Conservation (phyloP, 176 grass and related monocot species). For the Rhipidocladum racemiflorum region DNA sequence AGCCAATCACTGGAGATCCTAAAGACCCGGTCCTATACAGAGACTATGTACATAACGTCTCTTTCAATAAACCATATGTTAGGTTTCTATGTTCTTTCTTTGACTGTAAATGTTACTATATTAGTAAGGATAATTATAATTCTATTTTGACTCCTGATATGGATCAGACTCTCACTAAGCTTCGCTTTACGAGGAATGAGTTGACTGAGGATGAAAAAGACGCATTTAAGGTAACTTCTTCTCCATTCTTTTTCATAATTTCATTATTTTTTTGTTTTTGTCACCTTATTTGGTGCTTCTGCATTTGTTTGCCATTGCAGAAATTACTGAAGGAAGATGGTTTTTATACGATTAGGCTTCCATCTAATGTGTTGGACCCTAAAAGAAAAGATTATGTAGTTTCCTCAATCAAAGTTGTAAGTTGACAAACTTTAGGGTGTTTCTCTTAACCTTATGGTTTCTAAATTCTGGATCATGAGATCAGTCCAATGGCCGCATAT, state of each 20-base stretch:
- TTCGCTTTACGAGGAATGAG: constrained; percentile 78
- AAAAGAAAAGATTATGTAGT: constrained; percentile 60
- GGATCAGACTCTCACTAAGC: constrained; percentile 83
- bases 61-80: constrained; percentile 7
- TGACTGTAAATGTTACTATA: not conserved
- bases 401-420: constrained; percentile 92
- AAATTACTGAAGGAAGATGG: constrained; percentile 77
- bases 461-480: not conserved
- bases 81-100: not conserved
- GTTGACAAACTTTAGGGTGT: constrained; percentile 31
- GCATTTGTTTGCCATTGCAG: constrained; percentile 41
- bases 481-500: not conserved
- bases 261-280: constrained; percentile 3
- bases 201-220: constrained; percentile 61
- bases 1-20: too few species aligned
- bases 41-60: too few species aligned
- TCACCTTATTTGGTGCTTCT: constrained; percentile 13
- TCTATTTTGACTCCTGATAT: constrained; percentile 21
- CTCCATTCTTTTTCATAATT: not conserved
- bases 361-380: constrained; percentile 80
- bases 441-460: not conserved
- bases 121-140: not conserved
- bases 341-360: constrained; percentile 81
- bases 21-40: too few species aligned
- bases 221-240: constrained; percentile 66